Conservation (phyloP, 139 green algal species). For the Coelastrella sp. region DNA sequence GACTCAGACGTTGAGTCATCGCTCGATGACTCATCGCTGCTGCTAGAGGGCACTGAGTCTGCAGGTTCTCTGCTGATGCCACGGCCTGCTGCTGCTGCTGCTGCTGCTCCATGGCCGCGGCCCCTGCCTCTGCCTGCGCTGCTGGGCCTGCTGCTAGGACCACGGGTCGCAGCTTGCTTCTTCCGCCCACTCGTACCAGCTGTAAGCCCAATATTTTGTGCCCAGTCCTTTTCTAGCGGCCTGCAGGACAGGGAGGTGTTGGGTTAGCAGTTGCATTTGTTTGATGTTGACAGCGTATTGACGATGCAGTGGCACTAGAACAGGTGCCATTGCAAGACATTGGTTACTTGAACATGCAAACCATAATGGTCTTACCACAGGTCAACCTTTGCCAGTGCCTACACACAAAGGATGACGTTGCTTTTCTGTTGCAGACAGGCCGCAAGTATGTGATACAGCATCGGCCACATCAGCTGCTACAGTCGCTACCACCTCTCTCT, state of each 20-base stretch:
- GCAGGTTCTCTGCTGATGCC: background rate
- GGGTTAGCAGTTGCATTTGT: too few relatives aligned
- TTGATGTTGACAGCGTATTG: too few relatives aligned
- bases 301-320: background rate
- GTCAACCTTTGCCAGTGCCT: too few relatives aligned
- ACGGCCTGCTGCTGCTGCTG: slow-evolving; percentile 18
- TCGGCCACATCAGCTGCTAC: too few relatives aligned
- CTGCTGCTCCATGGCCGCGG: background rate
- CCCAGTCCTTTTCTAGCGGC: background rate
- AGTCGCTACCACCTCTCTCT: too few relatives aligned
- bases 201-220: background rate
- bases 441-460: too few relatives aligned
- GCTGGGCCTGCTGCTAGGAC: slow-evolving; percentile 24
- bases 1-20: background rate
- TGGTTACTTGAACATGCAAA: too few relatives aligned
- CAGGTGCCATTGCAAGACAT: too few relatives aligned
- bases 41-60: background rate
- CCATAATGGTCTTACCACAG: too few relatives aligned
- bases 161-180: background rate
- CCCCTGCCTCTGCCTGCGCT: background rate
- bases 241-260: background rate
- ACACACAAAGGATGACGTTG: too few relatives aligned
- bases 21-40: too few relatives aligned
- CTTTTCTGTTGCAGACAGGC: too few relatives aligned
- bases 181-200: background rate